A percentile compares a stretch with the other conserved stretches of the same genome.
phyloP scores from a whole-genome alignment of 2,329 filamentous ascomycete species.

The Alternaria tenuissima region DNA sequence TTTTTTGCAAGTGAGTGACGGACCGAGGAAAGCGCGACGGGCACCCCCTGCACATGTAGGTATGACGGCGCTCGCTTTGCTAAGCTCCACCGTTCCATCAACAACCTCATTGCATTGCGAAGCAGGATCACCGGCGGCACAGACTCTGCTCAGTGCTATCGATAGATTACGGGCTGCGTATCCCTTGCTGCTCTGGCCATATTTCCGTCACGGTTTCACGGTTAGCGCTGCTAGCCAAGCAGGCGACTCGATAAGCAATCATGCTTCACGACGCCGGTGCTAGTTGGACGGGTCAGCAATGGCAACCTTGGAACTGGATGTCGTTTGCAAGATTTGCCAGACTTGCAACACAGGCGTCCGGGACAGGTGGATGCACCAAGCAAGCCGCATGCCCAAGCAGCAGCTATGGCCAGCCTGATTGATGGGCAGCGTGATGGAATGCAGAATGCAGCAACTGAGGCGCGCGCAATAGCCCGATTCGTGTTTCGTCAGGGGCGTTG shows the following conservation, averaged over 20 bases:
- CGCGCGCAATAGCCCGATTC: slow-evolving; percentile 36
- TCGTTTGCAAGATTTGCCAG: slow-evolving; percentile 21
- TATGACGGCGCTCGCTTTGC: slow-evolving; percentile 18
- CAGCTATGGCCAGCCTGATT: slow-evolving; percentile 11
- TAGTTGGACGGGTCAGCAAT: slow-evolving; percentile 26
- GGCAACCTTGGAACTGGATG: slow-evolving; percentile 18
- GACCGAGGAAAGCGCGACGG: slow-evolving; percentile 15
- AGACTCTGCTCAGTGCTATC: slow-evolving; percentile 26
- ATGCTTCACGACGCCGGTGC: slow-evolving; percentile 24
- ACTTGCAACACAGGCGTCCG: slow-evolving; percentile 26
- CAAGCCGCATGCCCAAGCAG: slow-evolving; percentile 17
- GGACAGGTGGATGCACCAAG: slow-evolving; percentile 24
- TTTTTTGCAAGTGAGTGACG: slow-evolving; percentile 6
- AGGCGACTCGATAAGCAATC: slow-evolving; percentile 43
- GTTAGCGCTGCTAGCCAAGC: slow-evolving; percentile 41
- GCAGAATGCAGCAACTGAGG: slow-evolving; percentile 23
- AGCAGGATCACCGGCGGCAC: slow-evolving; percentile 36
- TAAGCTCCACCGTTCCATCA: slow-evolving; percentile 21
- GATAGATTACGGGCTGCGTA: slow-evolving; percentile 31
- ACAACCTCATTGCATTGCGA: slow-evolving; percentile 21
- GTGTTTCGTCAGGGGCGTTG: slow-evolving; percentile 50
- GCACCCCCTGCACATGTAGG: slow-evolving; percentile 19
- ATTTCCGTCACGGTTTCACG: slow-evolving; percentile 41
- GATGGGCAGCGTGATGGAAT: slow-evolving; percentile 17
- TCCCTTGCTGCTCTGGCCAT: slow-evolving; percentile 35